These are phyloP conservation scores for Penicillium desertorum DNA, from an alignment of 495 filamentous ascomycete species.

Conservation along the genomic window DNA sequence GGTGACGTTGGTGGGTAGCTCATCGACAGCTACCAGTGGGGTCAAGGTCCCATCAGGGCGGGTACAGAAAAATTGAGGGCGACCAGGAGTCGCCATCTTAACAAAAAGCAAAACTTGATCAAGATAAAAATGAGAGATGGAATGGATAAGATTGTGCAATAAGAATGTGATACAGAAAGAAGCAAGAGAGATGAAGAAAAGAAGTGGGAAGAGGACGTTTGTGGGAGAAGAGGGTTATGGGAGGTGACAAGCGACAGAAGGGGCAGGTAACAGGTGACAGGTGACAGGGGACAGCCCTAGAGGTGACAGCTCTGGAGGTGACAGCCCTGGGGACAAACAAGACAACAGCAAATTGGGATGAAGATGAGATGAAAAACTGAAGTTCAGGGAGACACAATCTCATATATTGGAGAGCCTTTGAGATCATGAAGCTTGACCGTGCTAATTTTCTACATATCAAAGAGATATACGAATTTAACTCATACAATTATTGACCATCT, in stretches of 20 bases:
- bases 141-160: neutral
- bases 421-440: neutral
- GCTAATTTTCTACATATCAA: neutral
- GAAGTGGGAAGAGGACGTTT: neutral
- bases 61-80: constrained; percentile 43
- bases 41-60: constrained; percentile 59
- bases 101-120: neutral
- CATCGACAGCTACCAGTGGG: constrained; percentile 64
- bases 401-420: neutral
- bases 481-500: neutral
- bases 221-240: neutral
- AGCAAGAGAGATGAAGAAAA: neutral
- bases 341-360: neutral
- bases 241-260: constrained; percentile 1
- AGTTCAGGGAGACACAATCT: neutral
- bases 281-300: neutral
- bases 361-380: neutral
- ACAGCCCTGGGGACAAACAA: neutral
- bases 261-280: neutral
- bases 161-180: neutral
- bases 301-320: neutral
- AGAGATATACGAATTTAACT: neutral
- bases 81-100: neutral
- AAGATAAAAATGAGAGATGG: neutral
- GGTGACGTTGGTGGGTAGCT: constrained; percentile 49